Conservation (phyloP, 202 grass and related monocot genomes). For the Setaria viridis region DNA sequence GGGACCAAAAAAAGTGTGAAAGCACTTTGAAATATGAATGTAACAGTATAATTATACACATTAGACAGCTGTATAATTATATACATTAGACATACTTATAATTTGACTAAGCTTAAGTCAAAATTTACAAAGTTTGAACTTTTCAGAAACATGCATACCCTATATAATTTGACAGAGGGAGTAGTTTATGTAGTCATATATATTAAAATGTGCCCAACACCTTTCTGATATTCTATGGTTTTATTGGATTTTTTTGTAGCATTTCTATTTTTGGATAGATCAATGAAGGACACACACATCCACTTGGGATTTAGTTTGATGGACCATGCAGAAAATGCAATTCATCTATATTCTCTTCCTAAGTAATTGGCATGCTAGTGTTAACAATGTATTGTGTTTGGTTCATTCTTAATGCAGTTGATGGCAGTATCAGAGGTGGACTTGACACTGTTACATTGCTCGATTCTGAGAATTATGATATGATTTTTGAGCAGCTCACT, state of each 20-base stretch:
- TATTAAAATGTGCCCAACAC: conserved; percentile 1
- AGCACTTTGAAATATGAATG: not conserved
- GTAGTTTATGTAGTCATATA: not conserved
- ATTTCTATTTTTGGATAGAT: conserved; percentile 35
- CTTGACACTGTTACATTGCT: conserved; percentile 61
- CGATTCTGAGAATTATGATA: conserved; percentile 51
- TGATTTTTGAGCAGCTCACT: conserved; percentile 47
- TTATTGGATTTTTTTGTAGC: conserved; percentile 11
- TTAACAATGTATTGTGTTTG: conserved; percentile 48
- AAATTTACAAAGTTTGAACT: not conserved
- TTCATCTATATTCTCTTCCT: conserved; percentile 23
- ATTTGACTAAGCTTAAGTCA: not conserved
- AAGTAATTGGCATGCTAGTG: not conserved
- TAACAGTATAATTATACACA: not conserved
- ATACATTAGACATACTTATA: not conserved
- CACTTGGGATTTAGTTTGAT: conserved; percentile 33
- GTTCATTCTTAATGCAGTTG: conserved; percentile 51
- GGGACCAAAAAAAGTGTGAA: not conserved
- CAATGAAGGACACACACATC: not conserved
- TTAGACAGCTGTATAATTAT: not conserved
- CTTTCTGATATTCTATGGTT: conserved; percentile 3
- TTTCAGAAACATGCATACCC: not conserved
- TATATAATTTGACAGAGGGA: not conserved
- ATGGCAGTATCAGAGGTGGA: conserved; percentile 51
- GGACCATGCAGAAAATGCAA: conserved; percentile 28